Percentiles rank a stretch among this genome's conserved stretches.
phyloP scores from a whole-genome alignment of 2,329 filamentous ascomycete genomes.

The Aspergillus costaricaensis region DNA sequence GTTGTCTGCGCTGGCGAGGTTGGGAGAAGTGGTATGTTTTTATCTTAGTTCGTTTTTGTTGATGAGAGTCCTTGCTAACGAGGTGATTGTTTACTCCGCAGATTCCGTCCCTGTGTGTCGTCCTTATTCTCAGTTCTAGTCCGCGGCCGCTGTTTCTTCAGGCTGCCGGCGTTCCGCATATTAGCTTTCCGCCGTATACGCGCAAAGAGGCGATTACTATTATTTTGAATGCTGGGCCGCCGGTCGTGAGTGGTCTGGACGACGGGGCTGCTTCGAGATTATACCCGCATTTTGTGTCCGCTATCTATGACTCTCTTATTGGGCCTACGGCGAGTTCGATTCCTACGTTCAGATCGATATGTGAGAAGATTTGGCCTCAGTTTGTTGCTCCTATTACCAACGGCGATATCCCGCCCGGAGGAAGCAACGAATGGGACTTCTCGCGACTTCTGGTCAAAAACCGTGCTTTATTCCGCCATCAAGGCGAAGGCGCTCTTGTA shows the following conservation, averaged over 20 bases:
- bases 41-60: not conserved
- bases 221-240: conserved; percentile 59
- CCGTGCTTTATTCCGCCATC: conserved; percentile 47
- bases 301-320: conserved; percentile 83
- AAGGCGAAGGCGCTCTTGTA: conserved; percentile 48
- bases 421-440: conserved; percentile 70
- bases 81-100: conserved; percentile 39
- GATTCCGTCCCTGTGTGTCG: conserved; percentile 75
- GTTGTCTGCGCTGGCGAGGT: conserved; percentile 74
- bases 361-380: conserved; percentile 75
- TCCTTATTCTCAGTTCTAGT: conserved; percentile 72
- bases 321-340: conserved; percentile 80
- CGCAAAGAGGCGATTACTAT: conserved; percentile 79
- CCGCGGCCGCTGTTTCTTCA: conserved; percentile 71
- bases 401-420: conserved; percentile 56
- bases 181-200: conserved; percentile 82
- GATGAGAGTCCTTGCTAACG: not conserved
- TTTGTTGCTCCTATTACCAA: conserved; percentile 78
- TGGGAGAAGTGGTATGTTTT: conserved; percentile 73
- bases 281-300: conserved; percentile 71
- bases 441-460: conserved; percentile 70
- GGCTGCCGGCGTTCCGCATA: conserved; percentile 68
- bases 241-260: conserved; percentile 34
- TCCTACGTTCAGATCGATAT: conserved; percentile 68
- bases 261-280: conserved; percentile 34